phyloP scores from a whole-genome alignment of 179 eudicot species.

The Nepenthes alata region DNA sequence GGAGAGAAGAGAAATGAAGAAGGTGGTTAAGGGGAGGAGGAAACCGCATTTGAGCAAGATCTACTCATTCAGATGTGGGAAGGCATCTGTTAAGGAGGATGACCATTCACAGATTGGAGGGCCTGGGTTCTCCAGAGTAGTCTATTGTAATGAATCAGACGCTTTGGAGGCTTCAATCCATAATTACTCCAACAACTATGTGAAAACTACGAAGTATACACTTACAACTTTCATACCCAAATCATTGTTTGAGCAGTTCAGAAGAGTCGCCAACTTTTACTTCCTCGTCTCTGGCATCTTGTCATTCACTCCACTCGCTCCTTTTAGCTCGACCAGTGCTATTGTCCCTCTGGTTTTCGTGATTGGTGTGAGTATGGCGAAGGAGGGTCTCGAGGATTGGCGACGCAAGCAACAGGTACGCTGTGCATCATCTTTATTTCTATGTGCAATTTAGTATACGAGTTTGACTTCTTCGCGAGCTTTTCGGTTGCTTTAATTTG shows the following conservation, averaged over 20 bases:
- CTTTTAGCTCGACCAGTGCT: conserved; percentile 69
- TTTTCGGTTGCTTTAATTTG: not conserved
- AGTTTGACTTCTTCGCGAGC: not conserved
- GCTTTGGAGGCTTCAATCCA: conserved; percentile 25
- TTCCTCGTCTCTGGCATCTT: conserved; percentile 69
- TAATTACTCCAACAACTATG: conserved; percentile 54
- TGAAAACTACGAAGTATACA: conserved; percentile 71
- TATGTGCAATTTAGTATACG: not conserved
- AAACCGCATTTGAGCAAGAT: conserved; percentile 69
- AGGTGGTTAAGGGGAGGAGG: conserved; percentile 15
- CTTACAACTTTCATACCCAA: conserved; percentile 67
- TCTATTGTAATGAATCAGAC: conserved; percentile 54
- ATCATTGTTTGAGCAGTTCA: conserved; percentile 88
- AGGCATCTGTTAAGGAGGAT: conserved; percentile 18
- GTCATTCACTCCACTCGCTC: conserved; percentile 65
- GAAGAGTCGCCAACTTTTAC: conserved; percentile 87
- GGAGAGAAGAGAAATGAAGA: not conserved
- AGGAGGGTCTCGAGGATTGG: conserved; percentile 84
- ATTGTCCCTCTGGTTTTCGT: conserved; percentile 59
- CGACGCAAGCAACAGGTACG: conserved; percentile 62
- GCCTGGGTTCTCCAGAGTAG: conserved; percentile 79
- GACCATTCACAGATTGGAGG: conserved; percentile 74
- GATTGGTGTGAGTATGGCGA: conserved; percentile 79
- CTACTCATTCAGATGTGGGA: conserved; percentile 69
- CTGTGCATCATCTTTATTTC: not conserved